phyloP scores from a whole-genome alignment of 108 stramenopile species.

The Tribonema minus region DNA sequence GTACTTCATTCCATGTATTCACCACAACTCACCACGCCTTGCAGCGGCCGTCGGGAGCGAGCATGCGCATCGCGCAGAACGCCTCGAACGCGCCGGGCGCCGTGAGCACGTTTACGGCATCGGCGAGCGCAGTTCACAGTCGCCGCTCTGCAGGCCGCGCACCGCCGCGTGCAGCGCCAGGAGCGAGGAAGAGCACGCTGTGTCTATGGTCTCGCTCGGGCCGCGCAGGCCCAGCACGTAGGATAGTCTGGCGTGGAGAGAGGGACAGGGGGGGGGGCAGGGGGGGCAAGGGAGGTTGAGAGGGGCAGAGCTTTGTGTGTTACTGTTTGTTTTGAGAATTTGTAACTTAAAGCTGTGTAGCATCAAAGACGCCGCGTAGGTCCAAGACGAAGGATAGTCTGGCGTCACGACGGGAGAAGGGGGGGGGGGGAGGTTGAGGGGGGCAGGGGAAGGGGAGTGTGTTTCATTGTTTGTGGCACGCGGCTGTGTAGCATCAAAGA shows the following conservation, averaged over 20 bases:
- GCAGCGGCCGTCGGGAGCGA: constrained; percentile 42
- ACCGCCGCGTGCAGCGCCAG: constrained; percentile 48
- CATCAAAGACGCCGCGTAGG: too few relatives aligned
- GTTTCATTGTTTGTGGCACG: too few relatives aligned
- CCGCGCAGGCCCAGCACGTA: constrained; percentile 48
- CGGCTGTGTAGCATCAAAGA: too few relatives aligned
- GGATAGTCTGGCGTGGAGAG: constrained; percentile 20
- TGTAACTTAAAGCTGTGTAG: too few relatives aligned
- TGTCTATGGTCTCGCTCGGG: constrained; percentile 53
- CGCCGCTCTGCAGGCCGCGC: constrained; percentile 10
- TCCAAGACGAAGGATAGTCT: too few relatives aligned
- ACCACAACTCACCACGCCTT: too few relatives aligned
- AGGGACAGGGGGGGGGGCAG: neutral
- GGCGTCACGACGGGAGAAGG: too few relatives aligned
- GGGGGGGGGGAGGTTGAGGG: too few relatives aligned
- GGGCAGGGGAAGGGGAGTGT: too few relatives aligned
- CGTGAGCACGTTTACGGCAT: constrained; percentile 47
- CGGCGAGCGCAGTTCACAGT: constrained; percentile 44
- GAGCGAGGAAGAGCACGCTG: constrained; percentile 60
- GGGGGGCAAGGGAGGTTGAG: neutral
- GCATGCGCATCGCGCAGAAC: constrained; percentile 43
- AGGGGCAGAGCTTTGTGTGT: too few relatives aligned
- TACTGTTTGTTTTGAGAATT: too few relatives aligned
- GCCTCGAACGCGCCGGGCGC: constrained; percentile 42
- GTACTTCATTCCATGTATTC: too few relatives aligned